Conservation (phyloP, 2,329 filamentous ascomycete species). For the Sarocladium oryzae region DNA sequence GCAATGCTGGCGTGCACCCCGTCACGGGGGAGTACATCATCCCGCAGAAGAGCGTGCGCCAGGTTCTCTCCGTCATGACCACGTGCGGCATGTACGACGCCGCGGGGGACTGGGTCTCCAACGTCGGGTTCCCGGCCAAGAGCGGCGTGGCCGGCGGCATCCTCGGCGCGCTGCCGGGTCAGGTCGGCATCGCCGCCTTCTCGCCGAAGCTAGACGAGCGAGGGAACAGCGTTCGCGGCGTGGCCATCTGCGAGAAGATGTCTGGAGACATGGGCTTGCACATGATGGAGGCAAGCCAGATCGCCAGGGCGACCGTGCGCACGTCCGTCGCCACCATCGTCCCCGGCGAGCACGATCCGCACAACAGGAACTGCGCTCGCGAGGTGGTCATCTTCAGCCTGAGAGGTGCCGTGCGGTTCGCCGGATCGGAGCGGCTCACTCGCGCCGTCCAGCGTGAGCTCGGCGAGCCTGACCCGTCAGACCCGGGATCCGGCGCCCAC, state of each 20-base stretch:
- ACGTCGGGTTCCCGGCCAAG: slow-evolving; percentile 31
- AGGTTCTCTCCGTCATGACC: slow-evolving; percentile 34
- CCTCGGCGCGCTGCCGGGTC: slow-evolving; percentile 25
- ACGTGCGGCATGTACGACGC: slow-evolving; percentile 36
- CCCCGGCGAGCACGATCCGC: slow-evolving; percentile 17
- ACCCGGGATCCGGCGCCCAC: slow-evolving; percentile 20
- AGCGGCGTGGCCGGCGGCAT: slow-evolving; percentile 28
- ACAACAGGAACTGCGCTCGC: slow-evolving; percentile 19
- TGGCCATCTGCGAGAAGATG: slow-evolving; percentile 24
- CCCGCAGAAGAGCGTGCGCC: slow-evolving; percentile 28
- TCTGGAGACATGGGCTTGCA: slow-evolving; percentile 27
- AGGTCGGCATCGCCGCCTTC: slow-evolving; percentile 25
- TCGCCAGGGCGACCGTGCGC: slow-evolving; percentile 22
- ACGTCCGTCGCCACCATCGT: slow-evolving; percentile 24
- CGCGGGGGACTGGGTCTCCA: slow-evolving; percentile 32
- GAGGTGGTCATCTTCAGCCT: slow-evolving; percentile 26
- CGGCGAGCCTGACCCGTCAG: slow-evolving; percentile 14
- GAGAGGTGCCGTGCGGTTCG: slow-evolving; percentile 26
- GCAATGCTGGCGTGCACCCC: slow-evolving; percentile 30
- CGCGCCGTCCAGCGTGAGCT: slow-evolving; percentile 24
- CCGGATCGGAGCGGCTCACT: slow-evolving; percentile 26
- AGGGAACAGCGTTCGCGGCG: slow-evolving; percentile 27
- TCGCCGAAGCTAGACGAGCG: slow-evolving; percentile 25
- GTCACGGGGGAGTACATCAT: slow-evolving; percentile 26
- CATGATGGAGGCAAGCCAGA: slow-evolving; percentile 29